Base-by-base conservation (phyloP, 2,329 filamentous ascomycete genomes). In the Hortaea werneckii region DNA sequence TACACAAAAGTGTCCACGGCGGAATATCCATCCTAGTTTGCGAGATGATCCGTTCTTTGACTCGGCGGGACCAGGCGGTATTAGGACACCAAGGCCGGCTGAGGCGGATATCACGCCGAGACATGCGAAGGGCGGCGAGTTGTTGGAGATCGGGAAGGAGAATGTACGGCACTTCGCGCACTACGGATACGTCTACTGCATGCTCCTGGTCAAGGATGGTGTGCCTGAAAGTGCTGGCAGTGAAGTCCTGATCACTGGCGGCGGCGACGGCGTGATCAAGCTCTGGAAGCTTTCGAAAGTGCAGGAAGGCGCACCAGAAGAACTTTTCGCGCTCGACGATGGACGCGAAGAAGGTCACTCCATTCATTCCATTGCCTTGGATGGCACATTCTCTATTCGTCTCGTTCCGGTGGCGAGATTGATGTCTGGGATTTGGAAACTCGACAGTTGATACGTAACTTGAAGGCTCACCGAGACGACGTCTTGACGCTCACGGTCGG, bases 391-490 rank as follows among this genome's bases (percentile, higher is more conserved):
- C 74, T 98, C 4, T 98, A 96, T 61, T 87, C 85, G 48, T 92
- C 92, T 40, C 85, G 94, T 55, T 77, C 88, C 1, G 82, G 86
- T 35, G 94, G 92, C 20, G 78, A 94, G 42, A 80, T 98, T 49
- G 90, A 96, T 62, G 79, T 98, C 8, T 98, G 94, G 90, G 94
- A 98, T 62, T 74, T 98, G 10, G 90, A 96, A 61, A 96, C 92
- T 0, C 82, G 84, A 44, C 92, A 98, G 66, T 82, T 92, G 41
- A 75, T 98, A 39, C 78, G 92, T 47, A 88, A 87, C 12, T 83
- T 98, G 59, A 88, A 85, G 60, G 80, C 83, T 1, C 84, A 88
- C 55, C 79, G 78, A 30, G 82, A 82, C 38, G 87, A 96, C 62
- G 79, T 96, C 41, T 87, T 94, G 73, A 83, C 87, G 0, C 72